These are phyloP conservation scores for Coniochaeta ligniaria DNA, from an alignment of 2,329 filamentous ascomycete species.

Conservation along the genomic window DNA sequence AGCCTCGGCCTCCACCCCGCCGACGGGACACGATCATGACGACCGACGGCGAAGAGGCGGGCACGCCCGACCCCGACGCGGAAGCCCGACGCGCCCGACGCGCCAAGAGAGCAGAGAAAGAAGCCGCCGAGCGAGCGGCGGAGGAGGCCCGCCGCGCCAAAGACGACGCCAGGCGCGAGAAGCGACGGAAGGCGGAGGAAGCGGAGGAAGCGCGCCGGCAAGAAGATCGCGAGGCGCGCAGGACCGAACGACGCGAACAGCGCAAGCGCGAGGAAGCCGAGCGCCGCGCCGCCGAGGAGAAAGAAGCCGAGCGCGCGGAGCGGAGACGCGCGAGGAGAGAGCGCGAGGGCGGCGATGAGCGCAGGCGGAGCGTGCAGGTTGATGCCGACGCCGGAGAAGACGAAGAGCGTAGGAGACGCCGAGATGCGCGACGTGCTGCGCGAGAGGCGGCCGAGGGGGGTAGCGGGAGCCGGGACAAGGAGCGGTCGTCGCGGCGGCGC, in stretches of 20 bases:
- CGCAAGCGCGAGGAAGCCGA: constrained; percentile 42
- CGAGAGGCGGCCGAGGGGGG: constrained; percentile 20
- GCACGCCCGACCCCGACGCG: constrained; percentile 45
- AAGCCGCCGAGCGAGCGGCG: constrained; percentile 39
- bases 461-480: background rate
- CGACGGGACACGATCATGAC: constrained; percentile 42
- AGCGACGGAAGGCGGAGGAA: constrained; percentile 47
- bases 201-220: constrained; percentile 45
- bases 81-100: constrained; percentile 59
- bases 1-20: constrained; percentile 30
- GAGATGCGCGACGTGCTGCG: constrained; percentile 42
- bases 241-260: constrained; percentile 44
- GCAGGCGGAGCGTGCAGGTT: background rate
- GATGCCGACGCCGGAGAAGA: constrained; percentile 44
- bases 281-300: constrained; percentile 37
- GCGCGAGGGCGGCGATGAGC: constrained; percentile 25
- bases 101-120: constrained; percentile 45
- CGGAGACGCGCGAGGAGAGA: constrained; percentile 42
- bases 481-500: constrained; percentile 29
- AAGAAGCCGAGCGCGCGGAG: constrained; percentile 41
- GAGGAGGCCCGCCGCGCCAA: constrained; percentile 51
- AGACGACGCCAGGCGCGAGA: constrained; percentile 49
- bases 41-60: constrained; percentile 43
- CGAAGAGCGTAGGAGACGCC: constrained; percentile 45
- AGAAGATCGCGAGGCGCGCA: constrained; percentile 53